Conservation (phyloP, 768 basidiomycete genomes). For the Pleurotus sapidus region DNA sequence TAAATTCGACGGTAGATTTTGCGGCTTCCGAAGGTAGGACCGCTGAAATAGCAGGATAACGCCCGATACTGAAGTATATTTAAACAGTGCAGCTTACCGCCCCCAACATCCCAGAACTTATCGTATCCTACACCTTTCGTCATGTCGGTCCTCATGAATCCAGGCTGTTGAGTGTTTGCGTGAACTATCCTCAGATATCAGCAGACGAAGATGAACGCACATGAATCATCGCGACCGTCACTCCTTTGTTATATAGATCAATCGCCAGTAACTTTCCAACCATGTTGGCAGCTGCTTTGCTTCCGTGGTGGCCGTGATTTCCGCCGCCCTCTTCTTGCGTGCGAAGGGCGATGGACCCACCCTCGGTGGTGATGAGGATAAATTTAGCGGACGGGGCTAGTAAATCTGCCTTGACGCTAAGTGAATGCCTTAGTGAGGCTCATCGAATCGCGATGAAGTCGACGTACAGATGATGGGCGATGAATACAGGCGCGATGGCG, state of each 20-base stretch:
- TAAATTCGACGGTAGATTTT: conserved; percentile 33
- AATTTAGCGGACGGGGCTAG: conserved; percentile 32
- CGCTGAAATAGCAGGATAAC: conserved; percentile 27
- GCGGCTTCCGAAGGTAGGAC: conserved; percentile 43
- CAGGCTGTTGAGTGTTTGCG: conserved; percentile 28
- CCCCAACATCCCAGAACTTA: conserved; percentile 39
- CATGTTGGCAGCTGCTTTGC: conserved; percentile 49
- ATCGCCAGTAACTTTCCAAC: conserved; percentile 37
- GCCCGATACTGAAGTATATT: not conserved
- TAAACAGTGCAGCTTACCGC: conserved; percentile 25
- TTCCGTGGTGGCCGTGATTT: conserved; percentile 48
- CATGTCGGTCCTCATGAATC: conserved; percentile 47
- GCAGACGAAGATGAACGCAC: conserved; percentile 20
- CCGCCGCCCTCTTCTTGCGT: conserved; percentile 43
- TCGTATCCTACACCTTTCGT: conserved; percentile 43
- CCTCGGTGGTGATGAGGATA: conserved; percentile 43
- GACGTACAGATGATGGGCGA: conserved; percentile 25
- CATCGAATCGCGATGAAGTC: not conserved
- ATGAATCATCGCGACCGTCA: conserved; percentile 41
- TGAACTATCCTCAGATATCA: no score
- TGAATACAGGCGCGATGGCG: conserved; percentile 38
- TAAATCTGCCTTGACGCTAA: conserved; percentile 16
- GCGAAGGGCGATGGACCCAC: conserved; percentile 38
- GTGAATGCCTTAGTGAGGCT: not conserved
- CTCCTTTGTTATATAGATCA: conserved; percentile 34